Evolutionary conservation across 192 early-diverging fungal genomes (phyloP).

Genomic region (Coemansia guatemalensis): DNA sequence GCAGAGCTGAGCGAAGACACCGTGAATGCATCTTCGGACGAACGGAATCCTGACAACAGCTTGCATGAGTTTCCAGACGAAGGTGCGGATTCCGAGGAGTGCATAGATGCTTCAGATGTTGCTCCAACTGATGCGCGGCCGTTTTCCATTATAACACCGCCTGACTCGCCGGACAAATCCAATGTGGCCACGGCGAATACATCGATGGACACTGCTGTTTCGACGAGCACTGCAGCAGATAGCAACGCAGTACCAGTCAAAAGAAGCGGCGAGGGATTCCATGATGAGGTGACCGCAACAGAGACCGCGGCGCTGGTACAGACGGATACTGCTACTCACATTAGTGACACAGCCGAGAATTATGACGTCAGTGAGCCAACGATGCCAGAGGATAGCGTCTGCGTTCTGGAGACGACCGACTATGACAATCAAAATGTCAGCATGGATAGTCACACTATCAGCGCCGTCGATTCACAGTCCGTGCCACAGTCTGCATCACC

Average conservation of each 20-base stretch:
- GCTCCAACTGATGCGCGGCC: not conserved
- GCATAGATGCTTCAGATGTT: not conserved
- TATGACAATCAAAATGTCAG: not conserved
- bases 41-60: not conserved
- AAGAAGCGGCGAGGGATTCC: not conserved
- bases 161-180: constrained; percentile 31
- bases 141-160: constrained; percentile 18
- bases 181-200: constrained; percentile 9
- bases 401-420: not conserved
- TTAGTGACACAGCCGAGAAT: not conserved
- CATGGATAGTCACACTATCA: constrained; percentile 2
- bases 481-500: not conserved
- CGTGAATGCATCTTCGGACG: not conserved
- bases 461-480: not conserved
- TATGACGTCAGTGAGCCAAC: not conserved
- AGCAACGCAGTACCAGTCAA: not conserved
- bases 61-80: not conserved
- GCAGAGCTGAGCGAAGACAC: constrained; percentile 2
- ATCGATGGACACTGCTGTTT: constrained; percentile 11
- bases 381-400: not conserved
- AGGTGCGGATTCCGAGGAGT: not conserved
- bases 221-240: not conserved
- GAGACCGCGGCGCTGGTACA: not conserved
- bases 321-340: not conserved
- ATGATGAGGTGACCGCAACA: not conserved